Conservation (phyloP, 257 asterid genomes). For the Rehmannia glutinosa region DNA sequence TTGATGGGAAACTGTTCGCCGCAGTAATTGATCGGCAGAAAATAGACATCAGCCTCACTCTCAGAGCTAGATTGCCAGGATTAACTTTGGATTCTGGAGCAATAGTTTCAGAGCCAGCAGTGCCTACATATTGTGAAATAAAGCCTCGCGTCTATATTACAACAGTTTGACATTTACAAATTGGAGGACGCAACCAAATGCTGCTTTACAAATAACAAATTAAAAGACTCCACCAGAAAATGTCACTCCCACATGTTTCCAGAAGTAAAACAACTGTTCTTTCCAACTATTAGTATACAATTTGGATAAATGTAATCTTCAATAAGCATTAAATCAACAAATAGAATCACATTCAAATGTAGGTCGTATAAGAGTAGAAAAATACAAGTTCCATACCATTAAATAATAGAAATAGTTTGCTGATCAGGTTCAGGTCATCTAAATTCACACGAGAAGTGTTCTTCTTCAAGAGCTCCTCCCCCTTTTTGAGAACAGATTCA, state of each 20-base stretch:
- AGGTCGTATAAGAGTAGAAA: no score
- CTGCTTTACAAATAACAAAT: neutral
- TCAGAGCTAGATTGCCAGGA: constrained; percentile 62
- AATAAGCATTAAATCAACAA: constrained; percentile 2
- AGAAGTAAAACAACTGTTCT: neutral
- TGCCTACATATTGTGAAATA: constrained; percentile 48
- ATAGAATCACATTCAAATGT: neutral
- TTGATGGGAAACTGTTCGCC: constrained; percentile 84
- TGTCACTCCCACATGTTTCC: constrained; percentile 13
- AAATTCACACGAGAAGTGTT: constrained; percentile 69
- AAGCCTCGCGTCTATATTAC: constrained; percentile 6
- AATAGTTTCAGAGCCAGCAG: constrained; percentile 44
- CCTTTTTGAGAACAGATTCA: constrained; percentile 70
- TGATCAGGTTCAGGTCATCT: constrained; percentile 70
- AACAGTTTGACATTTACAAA: constrained; percentile 8
- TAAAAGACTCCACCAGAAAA: neutral
- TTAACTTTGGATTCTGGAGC: constrained; percentile 64
- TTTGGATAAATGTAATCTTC: neutral
- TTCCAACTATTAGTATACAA: constrained; percentile 5
- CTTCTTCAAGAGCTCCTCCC: constrained; percentile 87
- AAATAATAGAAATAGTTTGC: constrained; percentile 61
- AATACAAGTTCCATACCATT: constrained; percentile 46
- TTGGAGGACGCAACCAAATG: neutral
- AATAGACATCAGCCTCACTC: constrained; percentile 68
- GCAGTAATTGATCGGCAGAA: constrained; percentile 89